Evolutionary conservation across 192 early-diverging fungal species (phyloP).

Genomic region (Cladochytrium replicatum): DNA sequence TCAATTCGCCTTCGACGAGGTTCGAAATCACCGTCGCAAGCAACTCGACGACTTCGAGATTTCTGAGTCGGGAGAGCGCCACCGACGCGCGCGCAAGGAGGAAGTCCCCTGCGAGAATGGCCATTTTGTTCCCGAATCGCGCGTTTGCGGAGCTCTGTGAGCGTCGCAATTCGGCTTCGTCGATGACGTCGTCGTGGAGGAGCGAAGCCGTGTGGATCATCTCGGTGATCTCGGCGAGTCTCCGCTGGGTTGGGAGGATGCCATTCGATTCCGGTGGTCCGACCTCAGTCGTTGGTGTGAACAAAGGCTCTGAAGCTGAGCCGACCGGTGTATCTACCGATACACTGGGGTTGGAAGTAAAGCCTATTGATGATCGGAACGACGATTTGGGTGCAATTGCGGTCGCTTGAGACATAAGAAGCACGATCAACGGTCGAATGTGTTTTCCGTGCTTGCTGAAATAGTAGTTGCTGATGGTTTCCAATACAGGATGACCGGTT

Average conservation of each 20-base stretch:
- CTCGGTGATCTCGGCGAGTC: slow-evolving; percentile 93
- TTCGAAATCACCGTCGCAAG: slow-evolving; percentile 87
- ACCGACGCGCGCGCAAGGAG: slow-evolving; percentile 85
- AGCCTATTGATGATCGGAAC: no score
- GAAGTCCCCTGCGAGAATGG: slow-evolving; percentile 85
- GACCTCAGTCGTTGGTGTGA: no score
- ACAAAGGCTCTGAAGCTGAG: no score
- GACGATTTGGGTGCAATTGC: slow-evolving; percentile 46
- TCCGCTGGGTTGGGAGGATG: slow-evolving; percentile 79
- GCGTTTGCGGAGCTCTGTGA: slow-evolving; percentile 68
- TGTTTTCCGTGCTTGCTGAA: slow-evolving; percentile 80
- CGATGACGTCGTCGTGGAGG: slow-evolving; percentile 91
- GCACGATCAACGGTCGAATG: slow-evolving; percentile 82
- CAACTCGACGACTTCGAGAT: slow-evolving; percentile 86
- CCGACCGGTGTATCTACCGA: no score
- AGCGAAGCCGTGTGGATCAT: slow-evolving; percentile 97
- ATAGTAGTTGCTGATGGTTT: slow-evolving; percentile 84
- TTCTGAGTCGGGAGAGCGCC: slow-evolving; percentile 78
- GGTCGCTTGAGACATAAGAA: slow-evolving; percentile 82
- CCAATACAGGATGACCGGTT: slow-evolving; percentile 78
- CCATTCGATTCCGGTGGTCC: slow-evolving; percentile 8
- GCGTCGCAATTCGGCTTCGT: slow-evolving; percentile 63
- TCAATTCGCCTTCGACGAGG: slow-evolving; percentile 94
- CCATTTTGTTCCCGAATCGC: slow-evolving; percentile 95
- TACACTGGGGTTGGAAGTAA: no score